Percentiles rank a stretch among this genome's conserved stretches.
Conservation (phyloP, 768 basidiomycete species). For the Pleurotus giganteus region DNA sequence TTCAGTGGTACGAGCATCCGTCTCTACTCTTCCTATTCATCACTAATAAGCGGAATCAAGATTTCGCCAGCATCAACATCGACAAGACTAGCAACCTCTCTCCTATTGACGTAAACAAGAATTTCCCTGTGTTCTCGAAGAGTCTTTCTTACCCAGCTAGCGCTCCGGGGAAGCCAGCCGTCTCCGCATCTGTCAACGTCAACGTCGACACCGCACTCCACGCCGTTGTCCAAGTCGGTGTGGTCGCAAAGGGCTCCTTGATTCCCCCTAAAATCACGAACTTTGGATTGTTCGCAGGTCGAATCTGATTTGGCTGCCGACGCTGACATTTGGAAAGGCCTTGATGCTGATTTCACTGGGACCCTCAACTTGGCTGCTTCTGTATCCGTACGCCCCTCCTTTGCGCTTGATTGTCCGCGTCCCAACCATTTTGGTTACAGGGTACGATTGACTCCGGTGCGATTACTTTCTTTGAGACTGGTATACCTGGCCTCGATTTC, state of each 20-base stretch:
- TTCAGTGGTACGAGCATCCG: not conserved
- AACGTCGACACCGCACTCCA: constrained; percentile 21
- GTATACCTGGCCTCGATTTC: constrained; percentile 29
- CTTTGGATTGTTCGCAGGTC: constrained; percentile 21
- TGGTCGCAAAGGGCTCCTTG: constrained; percentile 19
- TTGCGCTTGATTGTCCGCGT: no score
- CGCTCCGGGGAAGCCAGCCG: not conserved
- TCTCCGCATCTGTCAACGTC: constrained; percentile 13
- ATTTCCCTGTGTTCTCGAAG: constrained; percentile 16
- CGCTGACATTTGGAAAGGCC: constrained; percentile 6
- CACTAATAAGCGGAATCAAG: not conserved
- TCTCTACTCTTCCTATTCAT: not conserved
- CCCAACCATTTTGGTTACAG: constrained; percentile 13
- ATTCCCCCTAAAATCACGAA: constrained; percentile 29
- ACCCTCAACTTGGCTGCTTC: constrained; percentile 24
- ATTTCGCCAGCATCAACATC: not conserved
- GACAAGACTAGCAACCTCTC: constrained; percentile 13
- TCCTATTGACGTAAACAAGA: constrained; percentile 20
- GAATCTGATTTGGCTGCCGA: not conserved
- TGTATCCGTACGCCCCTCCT: constrained; percentile 19
- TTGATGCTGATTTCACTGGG: constrained; percentile 26
- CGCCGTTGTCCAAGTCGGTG: constrained; percentile 23
- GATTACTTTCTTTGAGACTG: constrained; percentile 25
- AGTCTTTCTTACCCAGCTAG: constrained; percentile 14
- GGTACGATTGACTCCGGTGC: constrained; percentile 26